These are phyloP conservation scores for Parasarocladium wereldwijsianum DNA, from an alignment of 2,329 filamentous ascomycete species.

Conservation along the genomic window DNA sequence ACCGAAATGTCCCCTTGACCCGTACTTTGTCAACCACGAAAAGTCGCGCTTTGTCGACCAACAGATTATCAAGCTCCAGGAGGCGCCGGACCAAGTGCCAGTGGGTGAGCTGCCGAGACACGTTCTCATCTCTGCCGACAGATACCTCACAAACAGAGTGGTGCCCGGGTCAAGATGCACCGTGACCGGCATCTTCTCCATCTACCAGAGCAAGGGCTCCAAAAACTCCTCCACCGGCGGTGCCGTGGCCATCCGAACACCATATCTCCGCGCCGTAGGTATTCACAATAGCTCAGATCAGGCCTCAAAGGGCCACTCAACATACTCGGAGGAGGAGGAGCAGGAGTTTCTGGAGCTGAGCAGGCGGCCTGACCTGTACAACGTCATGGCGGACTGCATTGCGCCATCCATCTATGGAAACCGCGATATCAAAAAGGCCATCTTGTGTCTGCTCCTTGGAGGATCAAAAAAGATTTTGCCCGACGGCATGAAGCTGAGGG, in stretches of 20 bases:
- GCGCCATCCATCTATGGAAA: slow-evolving; percentile 97
- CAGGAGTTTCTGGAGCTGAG: slow-evolving; percentile 92
- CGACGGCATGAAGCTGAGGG: slow-evolving; percentile 93
- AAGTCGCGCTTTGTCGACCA: slow-evolving; percentile 92
- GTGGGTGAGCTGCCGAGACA: slow-evolving; percentile 92
- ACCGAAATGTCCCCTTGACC: slow-evolving; percentile 77
- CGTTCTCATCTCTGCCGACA: slow-evolving; percentile 89
- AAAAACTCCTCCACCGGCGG: slow-evolving; percentile 60
- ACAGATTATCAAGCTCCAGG: slow-evolving; percentile 94
- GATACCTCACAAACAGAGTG: slow-evolving; percentile 88
- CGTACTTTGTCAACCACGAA: slow-evolving; percentile 92
- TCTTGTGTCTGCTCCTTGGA: slow-evolving; percentile 82
- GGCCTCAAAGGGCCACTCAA: slow-evolving; percentile 67
- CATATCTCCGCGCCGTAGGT: slow-evolving; percentile 83
- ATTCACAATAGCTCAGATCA: slow-evolving; percentile 85
- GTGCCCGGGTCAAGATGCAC: slow-evolving; percentile 91
- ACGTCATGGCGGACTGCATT: slow-evolving; percentile 78
- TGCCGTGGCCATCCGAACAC: slow-evolving; percentile 88
- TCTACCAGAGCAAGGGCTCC: slow-evolving; percentile 83
- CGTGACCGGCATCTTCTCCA: slow-evolving; percentile 94
- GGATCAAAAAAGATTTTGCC: slow-evolving; percentile 96
- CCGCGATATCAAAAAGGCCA: slow-evolving; percentile 90
- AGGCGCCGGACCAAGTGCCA: slow-evolving; percentile 92
- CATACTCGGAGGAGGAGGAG: slow-evolving; percentile 90
- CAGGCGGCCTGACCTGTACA: slow-evolving; percentile 81